phyloP scores from a whole-genome alignment of 1,284 basidiomycete species.

The Ustilago vetiveriae region DNA sequence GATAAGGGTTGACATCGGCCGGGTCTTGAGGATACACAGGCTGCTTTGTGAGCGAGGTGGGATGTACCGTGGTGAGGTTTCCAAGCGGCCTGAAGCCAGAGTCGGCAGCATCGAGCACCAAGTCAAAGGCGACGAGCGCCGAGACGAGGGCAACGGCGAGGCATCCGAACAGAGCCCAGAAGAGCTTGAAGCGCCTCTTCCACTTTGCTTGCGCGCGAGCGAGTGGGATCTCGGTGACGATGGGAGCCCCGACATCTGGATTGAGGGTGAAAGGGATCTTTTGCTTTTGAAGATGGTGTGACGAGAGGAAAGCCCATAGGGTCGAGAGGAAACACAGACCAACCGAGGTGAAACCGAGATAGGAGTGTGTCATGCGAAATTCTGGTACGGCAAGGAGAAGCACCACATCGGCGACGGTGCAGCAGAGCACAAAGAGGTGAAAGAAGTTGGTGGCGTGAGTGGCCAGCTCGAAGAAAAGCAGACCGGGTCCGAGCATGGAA shows the following conservation, averaged over 20 bases:
- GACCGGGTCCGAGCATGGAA: slow-evolving; percentile 39
- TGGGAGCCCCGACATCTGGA: slow-evolving; percentile 34
- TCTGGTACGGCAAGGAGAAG: slow-evolving; percentile 35
- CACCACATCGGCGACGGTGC: slow-evolving; percentile 25
- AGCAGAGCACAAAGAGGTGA: slow-evolving; percentile 40
- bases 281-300: slow-evolving; percentile 28
- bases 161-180: slow-evolving; percentile 40
- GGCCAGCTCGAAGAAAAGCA: slow-evolving; percentile 55
- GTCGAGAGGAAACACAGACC: slow-evolving; percentile 33
- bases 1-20: slow-evolving; percentile 33
- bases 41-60: slow-evolving; percentile 28
- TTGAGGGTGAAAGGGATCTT: slow-evolving; percentile 36
- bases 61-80: slow-evolving; percentile 42
- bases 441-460: slow-evolving; percentile 45
- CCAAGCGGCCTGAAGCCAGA: slow-evolving; percentile 44
- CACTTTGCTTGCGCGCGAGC: slow-evolving; percentile 44
- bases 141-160: slow-evolving; percentile 22
- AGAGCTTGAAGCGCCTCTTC: slow-evolving; percentile 40
- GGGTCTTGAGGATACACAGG: slow-evolving; percentile 40
- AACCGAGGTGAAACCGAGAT: slow-evolving; percentile 35
- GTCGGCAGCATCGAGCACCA: slow-evolving; percentile 50
- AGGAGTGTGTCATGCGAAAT: slow-evolving; percentile 40
- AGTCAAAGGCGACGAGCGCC: slow-evolving; percentile 46
- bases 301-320: slow-evolving; percentile 42
- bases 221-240: slow-evolving; percentile 40